phyloP scores from a whole-genome alignment of 2,329 filamentous ascomycete species.

The Camillea tinctor region DNA sequence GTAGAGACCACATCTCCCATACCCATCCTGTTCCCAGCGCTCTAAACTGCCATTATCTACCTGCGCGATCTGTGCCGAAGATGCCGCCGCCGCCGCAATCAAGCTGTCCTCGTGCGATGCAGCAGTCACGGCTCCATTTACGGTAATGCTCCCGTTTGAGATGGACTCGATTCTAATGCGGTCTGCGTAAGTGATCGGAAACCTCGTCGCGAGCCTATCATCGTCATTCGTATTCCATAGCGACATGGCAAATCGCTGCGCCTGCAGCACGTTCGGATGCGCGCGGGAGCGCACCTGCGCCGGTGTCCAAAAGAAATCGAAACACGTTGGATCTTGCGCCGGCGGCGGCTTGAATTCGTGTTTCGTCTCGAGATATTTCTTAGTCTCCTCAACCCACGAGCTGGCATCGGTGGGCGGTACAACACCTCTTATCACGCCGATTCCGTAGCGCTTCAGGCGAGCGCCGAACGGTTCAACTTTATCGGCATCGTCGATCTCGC shows the following conservation, averaged over 20 bases:
- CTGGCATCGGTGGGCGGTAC: constrained; percentile 56
- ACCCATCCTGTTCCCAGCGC: constrained; percentile 69
- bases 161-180: constrained; percentile 64
- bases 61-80: constrained; percentile 60
- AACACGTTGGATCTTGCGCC: constrained; percentile 64
- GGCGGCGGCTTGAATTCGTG: constrained; percentile 53
- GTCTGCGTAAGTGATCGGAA: constrained; percentile 68
- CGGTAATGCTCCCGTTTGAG: constrained; percentile 32
- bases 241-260: constrained; percentile 65
- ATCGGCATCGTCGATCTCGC: constrained; percentile 46
- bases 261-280: constrained; percentile 60
- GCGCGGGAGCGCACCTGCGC: constrained; percentile 67
- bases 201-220: constrained; percentile 57
- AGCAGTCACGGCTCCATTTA: constrained; percentile 26
- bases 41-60: constrained; percentile 70
- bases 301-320: constrained; percentile 73
- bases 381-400: constrained; percentile 55
- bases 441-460: constrained; percentile 60
- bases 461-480: constrained; percentile 54
- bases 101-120: constrained; percentile 30
- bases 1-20: constrained; percentile 58
- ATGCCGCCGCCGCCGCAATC: constrained; percentile 34
- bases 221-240: constrained; percentile 59
- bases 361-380: constrained; percentile 55
- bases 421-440: constrained; percentile 65